These are phyloP conservation scores for Rhynchospora breviuscula DNA, from an alignment of 176 grass and related monocot genomes.

Conservation along the genomic window DNA sequence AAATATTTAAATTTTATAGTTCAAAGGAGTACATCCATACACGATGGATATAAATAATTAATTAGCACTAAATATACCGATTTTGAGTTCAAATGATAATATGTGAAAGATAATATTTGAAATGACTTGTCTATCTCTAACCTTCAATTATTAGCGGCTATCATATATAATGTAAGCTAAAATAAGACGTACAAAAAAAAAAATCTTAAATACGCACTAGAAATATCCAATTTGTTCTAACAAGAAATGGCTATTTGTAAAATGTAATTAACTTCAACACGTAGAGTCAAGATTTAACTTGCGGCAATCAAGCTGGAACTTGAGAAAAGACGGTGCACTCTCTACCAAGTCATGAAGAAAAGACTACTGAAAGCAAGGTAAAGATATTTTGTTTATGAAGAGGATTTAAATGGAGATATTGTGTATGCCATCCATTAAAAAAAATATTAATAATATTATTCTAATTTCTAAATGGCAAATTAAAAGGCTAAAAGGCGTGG, in stretches of 20 bases:
- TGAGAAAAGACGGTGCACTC: neutral
- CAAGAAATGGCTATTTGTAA: neutral
- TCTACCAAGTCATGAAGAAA: neutral
- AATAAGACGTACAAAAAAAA: no score
- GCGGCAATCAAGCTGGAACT: neutral
- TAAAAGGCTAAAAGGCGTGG: neutral
- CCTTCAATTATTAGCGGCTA: no score
- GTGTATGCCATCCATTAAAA: neutral
- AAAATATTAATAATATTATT: neutral
- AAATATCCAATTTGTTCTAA: no score
- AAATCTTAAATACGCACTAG: no score
- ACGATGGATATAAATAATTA: no score
- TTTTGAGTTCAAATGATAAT: no score
- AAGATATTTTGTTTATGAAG: neutral
- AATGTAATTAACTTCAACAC: neutral
- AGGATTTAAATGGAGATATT: neutral
- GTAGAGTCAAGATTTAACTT: neutral
- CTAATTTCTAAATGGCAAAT: neutral
- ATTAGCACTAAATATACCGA: no score
- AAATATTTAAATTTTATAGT: no score
- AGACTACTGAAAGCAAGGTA: neutral
- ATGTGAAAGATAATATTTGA: no score
- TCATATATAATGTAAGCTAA: no score
- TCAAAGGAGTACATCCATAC: no score
- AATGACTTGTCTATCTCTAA: no score